phyloP scores from a whole-genome alignment of 352 stramenopile genomes.

The Phytophthora chlamydospora region DNA sequence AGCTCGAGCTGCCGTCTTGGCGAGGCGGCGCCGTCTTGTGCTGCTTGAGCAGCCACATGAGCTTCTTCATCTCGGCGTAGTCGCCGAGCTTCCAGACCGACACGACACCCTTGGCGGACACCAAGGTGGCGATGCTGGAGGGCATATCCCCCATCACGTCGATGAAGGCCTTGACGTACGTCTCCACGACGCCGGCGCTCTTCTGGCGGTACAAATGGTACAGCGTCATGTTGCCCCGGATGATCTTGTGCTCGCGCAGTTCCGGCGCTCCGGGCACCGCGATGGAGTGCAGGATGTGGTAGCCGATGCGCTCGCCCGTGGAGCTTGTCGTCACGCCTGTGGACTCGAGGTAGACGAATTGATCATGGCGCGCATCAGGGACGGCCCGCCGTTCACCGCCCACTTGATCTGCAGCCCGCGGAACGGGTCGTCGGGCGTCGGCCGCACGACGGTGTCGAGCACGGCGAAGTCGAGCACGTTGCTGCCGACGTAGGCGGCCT shows the following conservation, averaged over 20 bases:
- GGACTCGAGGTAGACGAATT: constrained; percentile 58
- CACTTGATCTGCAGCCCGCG: constrained; percentile 48
- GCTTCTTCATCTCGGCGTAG: constrained; percentile 46
- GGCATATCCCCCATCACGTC: constrained; percentile 47
- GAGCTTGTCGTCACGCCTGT: constrained; percentile 44
- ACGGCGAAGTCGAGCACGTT: constrained; percentile 57
- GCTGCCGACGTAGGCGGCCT: constrained; percentile 36
- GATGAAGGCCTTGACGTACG: constrained; percentile 43
- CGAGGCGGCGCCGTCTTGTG: constrained; percentile 9
- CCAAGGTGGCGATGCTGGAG: constrained; percentile 28
- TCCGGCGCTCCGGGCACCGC: constrained; percentile 32
- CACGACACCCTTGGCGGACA: constrained; percentile 40
- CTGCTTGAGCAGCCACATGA: constrained; percentile 36
- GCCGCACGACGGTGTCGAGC: constrained; percentile 44
- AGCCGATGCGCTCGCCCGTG: constrained; percentile 48
- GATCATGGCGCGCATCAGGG: constrained; percentile 49
- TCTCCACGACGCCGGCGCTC: constrained; percentile 42
- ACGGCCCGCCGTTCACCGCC: constrained; percentile 50
- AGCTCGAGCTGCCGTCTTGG: constrained; percentile 10
- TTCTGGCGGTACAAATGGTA: constrained; percentile 56
- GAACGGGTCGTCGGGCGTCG: constrained; percentile 50
- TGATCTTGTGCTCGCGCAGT: constrained; percentile 37
- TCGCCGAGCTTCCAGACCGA: constrained; percentile 44
- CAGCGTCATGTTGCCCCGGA: constrained; percentile 56
- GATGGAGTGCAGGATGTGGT: constrained; percentile 42